These are phyloP conservation scores for Xanthoceras sorbifolium DNA, from an alignment of 345 rosid species.

Conservation along the genomic window DNA sequence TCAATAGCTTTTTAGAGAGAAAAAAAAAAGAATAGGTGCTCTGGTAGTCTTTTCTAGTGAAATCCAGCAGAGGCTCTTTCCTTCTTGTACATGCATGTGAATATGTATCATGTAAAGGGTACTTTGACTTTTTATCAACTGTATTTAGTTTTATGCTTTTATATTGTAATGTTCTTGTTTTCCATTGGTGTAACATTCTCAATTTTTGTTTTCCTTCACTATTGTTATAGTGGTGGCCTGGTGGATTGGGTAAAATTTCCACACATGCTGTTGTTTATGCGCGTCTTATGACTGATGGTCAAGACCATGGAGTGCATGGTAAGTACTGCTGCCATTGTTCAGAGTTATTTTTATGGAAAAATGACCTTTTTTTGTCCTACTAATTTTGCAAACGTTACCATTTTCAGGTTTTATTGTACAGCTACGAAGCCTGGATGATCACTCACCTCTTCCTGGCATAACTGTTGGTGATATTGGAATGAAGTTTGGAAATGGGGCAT, in stretches of 20 bases:
- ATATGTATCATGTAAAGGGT: not conserved
- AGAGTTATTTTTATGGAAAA: not conserved
- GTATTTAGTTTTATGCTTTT: not conserved
- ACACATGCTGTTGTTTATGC: slow-evolving; percentile 97
- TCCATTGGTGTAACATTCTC: slow-evolving; percentile 2
- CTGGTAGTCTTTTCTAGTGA: not conserved
- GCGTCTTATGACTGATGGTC: slow-evolving; percentile 72
- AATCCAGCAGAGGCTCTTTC: not conserved
- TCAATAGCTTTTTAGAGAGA: not conserved
- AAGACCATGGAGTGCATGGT: slow-evolving; percentile 94
- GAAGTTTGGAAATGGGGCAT: slow-evolving; percentile 92
- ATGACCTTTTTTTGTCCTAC: slow-evolving; percentile 9
- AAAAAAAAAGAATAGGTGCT: not conserved
- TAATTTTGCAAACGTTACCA: slow-evolving; percentile 24
- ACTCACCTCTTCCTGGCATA: slow-evolving; percentile 92
- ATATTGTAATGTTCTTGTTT: slow-evolving; percentile 6
- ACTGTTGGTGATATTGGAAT: slow-evolving; percentile 92
- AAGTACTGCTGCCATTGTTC: slow-evolving; percentile 19
- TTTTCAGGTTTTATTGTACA: slow-evolving; percentile 92
- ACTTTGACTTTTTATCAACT: not conserved
- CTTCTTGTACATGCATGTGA: not conserved
- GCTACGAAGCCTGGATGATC: slow-evolving; percentile 93
- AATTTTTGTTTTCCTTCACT: not conserved
- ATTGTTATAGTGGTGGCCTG: slow-evolving; percentile 95
- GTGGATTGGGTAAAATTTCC: slow-evolving; percentile 89